Conservation (phyloP, 2,329 filamentous ascomycete species). For the Coleophoma eucalyptorum region DNA sequence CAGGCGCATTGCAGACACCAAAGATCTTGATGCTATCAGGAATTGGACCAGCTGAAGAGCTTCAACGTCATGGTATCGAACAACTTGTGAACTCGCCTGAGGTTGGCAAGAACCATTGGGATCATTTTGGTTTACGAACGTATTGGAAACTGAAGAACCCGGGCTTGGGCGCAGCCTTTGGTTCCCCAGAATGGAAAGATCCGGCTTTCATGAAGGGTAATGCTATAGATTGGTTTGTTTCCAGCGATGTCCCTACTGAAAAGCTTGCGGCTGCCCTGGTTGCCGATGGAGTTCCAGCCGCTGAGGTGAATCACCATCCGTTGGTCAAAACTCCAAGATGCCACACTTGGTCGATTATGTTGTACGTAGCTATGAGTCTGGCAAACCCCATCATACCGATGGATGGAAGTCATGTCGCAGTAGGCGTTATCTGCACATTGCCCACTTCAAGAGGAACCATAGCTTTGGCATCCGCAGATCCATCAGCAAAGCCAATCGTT, state of each 20-base stretch:
- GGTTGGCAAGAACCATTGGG: constrained; percentile 4
- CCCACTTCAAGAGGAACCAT: constrained; percentile 11
- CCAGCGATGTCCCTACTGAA: neutral
- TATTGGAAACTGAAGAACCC: constrained; percentile 5
- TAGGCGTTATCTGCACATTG: constrained; percentile 2
- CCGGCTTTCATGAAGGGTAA: neutral
- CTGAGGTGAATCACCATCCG: neutral
- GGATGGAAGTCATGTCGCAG: constrained; percentile 8
- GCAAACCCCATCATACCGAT: constrained; percentile 3
- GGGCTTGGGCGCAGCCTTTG: constrained; percentile 1
- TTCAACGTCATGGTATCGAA: constrained; percentile 22
- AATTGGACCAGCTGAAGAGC: constrained; percentile 38
- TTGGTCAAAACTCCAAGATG: neutral
- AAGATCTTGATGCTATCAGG: constrained; percentile 46
- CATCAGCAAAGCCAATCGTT: constrained; percentile 3
- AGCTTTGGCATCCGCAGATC: constrained; percentile 3
- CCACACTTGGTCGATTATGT: neutral
- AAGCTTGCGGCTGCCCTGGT: neutral
- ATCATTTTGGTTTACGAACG: neutral
- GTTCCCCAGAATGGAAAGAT: neutral
- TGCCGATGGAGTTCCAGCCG: neutral
- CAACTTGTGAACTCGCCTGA: neutral
- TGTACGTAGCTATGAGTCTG: neutral
- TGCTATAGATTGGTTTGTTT: constrained; percentile 5
- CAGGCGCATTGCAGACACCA: constrained; percentile 44